These are phyloP conservation scores for Lepidium didymum DNA, from an alignment of 345 rosid species.

Conservation along the genomic window DNA sequence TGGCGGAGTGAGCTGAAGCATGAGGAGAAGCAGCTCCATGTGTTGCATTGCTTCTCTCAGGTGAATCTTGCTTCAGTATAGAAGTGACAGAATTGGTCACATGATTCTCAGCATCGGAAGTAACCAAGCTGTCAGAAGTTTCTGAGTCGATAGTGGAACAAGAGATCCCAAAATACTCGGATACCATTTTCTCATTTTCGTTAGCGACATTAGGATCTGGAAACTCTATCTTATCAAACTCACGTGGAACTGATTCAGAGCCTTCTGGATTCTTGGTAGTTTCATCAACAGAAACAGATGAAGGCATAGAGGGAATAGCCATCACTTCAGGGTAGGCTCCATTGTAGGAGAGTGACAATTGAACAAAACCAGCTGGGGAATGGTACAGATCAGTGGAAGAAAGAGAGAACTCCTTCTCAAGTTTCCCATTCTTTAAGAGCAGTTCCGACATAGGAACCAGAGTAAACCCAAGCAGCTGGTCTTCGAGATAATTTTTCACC, in stretches of 20 bases:
- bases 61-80: conserved; percentile 55
- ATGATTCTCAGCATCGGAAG: conserved; percentile 54
- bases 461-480: conserved; percentile 88
- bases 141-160: conserved; percentile 50
- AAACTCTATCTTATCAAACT: conserved; percentile 82
- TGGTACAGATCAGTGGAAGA: conserved; percentile 94
- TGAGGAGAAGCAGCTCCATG: conserved; percentile 74
- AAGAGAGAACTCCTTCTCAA: conserved; percentile 90
- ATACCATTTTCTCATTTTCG: conserved; percentile 92
- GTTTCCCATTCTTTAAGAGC: conserved; percentile 54
- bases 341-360: conserved; percentile 63
- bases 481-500: conserved; percentile 95
- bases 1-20: conserved; percentile 49
- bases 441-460: conserved; percentile 92
- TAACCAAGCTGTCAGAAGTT: conserved; percentile 56
- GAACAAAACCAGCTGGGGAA: conserved; percentile 94
- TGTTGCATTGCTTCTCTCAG: conserved; percentile 72
- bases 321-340: conserved; percentile 93
- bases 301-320: conserved; percentile 51
- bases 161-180: conserved; percentile 80
- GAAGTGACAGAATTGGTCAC: conserved; percentile 40
- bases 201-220: conserved; percentile 90
- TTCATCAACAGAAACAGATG: conserved; percentile 36
- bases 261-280: conserved; percentile 37
- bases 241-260: conserved; percentile 43